A percentile compares a stretch with the other conserved stretches of the same genome.
These are phyloP conservation scores for Barnettozyma salicaria DNA, from an alignment of 805 yeast genomes.

Conservation along the genomic window DNA sequence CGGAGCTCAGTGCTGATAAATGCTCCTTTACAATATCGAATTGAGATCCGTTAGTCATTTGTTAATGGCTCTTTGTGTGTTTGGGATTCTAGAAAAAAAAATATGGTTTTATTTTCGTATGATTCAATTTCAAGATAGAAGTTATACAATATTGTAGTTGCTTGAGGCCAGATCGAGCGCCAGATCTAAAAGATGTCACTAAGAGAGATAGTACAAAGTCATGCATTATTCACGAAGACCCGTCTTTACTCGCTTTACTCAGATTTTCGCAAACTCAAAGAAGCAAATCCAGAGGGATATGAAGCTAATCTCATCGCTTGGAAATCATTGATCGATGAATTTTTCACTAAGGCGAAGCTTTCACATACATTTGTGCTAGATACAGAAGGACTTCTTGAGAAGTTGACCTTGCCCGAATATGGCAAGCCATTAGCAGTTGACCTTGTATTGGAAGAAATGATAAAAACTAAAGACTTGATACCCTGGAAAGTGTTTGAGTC, in stretches of 20 bases:
- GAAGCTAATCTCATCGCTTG: constrained; percentile 35
- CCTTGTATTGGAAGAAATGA: constrained; percentile 29
- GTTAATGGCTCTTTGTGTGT: neutral
- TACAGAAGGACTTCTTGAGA: constrained; percentile 24
- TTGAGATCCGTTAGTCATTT: constrained; percentile 4
- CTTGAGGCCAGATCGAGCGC: too few species aligned
- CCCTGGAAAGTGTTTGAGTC: constrained; percentile 22
- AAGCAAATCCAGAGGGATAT: constrained; percentile 36
- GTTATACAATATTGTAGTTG: too few species aligned
- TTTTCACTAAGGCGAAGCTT: constrained; percentile 13
- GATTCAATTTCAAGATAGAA: too few species aligned
- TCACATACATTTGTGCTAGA: constrained; percentile 20
- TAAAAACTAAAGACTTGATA: constrained; percentile 26
- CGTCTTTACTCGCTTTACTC: constrained; percentile 34
- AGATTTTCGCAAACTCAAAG: constrained; percentile 32
- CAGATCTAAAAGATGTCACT: constrained; percentile 8
- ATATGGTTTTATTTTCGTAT: too few species aligned
- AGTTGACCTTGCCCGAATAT: constrained; percentile 25
- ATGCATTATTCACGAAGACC: constrained; percentile 28
- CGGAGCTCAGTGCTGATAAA: constrained; percentile 1
- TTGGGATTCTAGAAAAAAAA: neutral
- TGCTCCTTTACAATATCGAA: constrained; percentile 4
- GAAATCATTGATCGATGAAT: constrained; percentile 26
- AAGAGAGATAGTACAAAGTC: constrained; percentile 17
- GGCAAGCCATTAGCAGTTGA: constrained; percentile 34